Conservation (phyloP, 148 eudicot species). For the Camellia granthamiana region DNA sequence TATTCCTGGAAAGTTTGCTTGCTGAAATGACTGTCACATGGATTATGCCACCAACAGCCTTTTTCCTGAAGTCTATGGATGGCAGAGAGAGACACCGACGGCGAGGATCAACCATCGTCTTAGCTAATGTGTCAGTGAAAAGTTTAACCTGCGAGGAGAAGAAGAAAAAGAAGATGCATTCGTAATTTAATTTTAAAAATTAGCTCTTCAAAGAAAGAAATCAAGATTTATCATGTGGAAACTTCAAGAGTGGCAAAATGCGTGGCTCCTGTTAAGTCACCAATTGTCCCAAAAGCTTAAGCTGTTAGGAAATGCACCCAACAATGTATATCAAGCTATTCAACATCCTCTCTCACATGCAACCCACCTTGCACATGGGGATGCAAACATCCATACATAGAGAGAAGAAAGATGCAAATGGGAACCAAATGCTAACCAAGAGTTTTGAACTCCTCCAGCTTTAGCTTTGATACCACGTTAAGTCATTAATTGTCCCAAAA, state of each 20-base stretch:
- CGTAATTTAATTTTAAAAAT: background rate
- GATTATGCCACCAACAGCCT: constrained; percentile 81
- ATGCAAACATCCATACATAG: too few species aligned
- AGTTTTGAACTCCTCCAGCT: background rate
- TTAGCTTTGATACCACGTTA: background rate
- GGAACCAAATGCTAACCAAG: too few species aligned
- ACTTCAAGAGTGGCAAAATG: background rate
- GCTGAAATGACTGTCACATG: constrained; percentile 76
- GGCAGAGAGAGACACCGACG: constrained; percentile 77
- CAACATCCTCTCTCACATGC: too few species aligned
- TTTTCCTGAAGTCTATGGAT: constrained; percentile 65
- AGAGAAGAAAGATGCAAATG: too few species aligned
- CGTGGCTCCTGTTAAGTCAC: too few species aligned
- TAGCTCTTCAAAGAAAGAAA: background rate
- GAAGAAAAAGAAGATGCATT: constrained; percentile 10
- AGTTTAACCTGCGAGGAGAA: constrained; percentile 64
- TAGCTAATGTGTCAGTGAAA: constrained; percentile 61
- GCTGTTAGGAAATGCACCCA: too few species aligned
- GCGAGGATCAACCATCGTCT: constrained; percentile 98
- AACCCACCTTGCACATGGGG: too few species aligned
- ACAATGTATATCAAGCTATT: too few species aligned
- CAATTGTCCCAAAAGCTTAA: too few species aligned
- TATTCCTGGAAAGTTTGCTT: constrained; percentile 49
- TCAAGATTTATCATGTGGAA: background rate
- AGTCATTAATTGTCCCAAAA: too few species aligned